A percentile compares a stretch with the other conserved stretches of the same genome.
Conservation (phyloP, 2,329 filamentous ascomycete species). For the Mycosphaerelloides madeirae region DNA sequence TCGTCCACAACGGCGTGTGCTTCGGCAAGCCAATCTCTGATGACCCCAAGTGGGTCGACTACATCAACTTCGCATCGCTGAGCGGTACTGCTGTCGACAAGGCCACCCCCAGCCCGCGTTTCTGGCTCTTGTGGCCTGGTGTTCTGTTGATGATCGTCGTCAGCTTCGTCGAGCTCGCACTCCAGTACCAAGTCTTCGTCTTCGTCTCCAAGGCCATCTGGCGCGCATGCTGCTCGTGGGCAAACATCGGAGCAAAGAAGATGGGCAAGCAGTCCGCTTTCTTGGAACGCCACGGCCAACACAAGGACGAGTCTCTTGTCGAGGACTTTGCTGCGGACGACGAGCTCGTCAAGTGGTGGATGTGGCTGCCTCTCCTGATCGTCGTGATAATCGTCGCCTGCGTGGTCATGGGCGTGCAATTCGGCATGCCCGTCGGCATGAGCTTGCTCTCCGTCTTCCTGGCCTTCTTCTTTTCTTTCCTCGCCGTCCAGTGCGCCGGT, state of each 20-base stretch:
- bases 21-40: conserved; percentile 37
- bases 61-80: conserved; percentile 40
- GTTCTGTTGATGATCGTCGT: conserved; percentile 49
- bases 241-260: conserved; percentile 38
- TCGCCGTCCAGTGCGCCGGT: conserved; percentile 56
- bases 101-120: conserved; percentile 45
- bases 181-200: conserved; percentile 38
- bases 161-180: conserved; percentile 40
- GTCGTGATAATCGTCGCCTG: conserved; percentile 48
- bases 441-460: conserved; percentile 54
- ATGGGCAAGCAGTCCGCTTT: conserved; percentile 42
- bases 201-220: conserved; percentile 48
- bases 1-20: conserved; percentile 50
- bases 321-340: conserved; percentile 47
- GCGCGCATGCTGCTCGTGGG: conserved; percentile 40
- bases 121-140: conserved; percentile 52
- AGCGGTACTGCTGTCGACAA: conserved; percentile 34
- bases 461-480: conserved; percentile 58
- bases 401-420: conserved; percentile 49
- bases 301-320: conserved; percentile 41
- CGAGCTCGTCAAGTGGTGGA: conserved; percentile 50
- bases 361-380: conserved; percentile 48
- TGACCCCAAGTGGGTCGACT: conserved; percentile 43
- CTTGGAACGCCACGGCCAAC: conserved; percentile 41
- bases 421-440: conserved; percentile 54